phyloP scores from a whole-genome alignment of 2,329 filamentous ascomycete species.

The Aspergillus novoparasiticus region DNA sequence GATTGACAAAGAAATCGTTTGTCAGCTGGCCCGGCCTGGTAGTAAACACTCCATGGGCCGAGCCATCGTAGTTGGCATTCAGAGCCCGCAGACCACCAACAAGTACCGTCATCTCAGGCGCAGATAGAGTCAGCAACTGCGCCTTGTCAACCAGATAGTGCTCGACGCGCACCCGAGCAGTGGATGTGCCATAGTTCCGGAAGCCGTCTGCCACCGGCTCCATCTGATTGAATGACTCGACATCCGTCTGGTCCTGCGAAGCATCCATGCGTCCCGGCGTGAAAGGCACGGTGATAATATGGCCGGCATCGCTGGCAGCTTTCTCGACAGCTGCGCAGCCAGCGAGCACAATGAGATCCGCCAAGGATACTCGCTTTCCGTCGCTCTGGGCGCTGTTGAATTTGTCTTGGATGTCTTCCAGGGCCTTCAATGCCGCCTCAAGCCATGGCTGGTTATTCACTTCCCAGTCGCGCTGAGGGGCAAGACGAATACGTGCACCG shows the following conservation, averaged over 20 bases:
- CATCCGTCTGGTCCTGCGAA: constrained; percentile 71
- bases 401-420: constrained; percentile 67
- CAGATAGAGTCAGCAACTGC: constrained; percentile 68
- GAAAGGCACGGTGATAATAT: constrained; percentile 66
- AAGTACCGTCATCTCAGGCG: constrained; percentile 71
- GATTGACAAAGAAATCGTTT: constrained; percentile 82
- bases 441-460: constrained; percentile 74
- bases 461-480: constrained; percentile 71
- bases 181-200: constrained; percentile 74
- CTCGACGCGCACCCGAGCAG: constrained; percentile 64
- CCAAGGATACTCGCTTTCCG: constrained; percentile 74
- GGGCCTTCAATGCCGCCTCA: constrained; percentile 59
- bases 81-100: constrained; percentile 72
- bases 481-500: constrained; percentile 74
- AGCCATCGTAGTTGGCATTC: constrained; percentile 72
- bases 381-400: constrained; percentile 59
- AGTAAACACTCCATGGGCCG: constrained; percentile 68
- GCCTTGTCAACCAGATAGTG: constrained; percentile 73
- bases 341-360: constrained; percentile 76
- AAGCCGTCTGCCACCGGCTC: constrained; percentile 74
- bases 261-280: constrained; percentile 73
- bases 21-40: constrained; percentile 67
- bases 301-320: constrained; percentile 51
- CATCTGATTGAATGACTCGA: constrained; percentile 64
- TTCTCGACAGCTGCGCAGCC: constrained; percentile 72